Evolutionary conservation across 768 basidiomycete genomes (phyloP).

Genomic region (Agaricus blazei): DNA sequence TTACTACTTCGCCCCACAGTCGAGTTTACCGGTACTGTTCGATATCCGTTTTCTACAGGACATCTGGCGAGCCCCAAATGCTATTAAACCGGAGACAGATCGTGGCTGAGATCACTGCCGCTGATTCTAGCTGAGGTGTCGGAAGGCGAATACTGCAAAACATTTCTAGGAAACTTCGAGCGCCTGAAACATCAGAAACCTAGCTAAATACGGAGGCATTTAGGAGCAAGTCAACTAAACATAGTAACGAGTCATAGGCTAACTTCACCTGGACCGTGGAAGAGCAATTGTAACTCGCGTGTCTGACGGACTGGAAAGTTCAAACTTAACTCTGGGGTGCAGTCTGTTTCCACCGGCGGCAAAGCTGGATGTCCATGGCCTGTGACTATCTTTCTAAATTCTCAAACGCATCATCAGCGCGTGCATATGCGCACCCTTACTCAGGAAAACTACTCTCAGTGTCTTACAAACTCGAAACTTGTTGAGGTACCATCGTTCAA

Average conservation of each 20-base stretch:
- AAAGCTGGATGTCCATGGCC: constrained; percentile 16
- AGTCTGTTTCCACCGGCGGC: constrained; percentile 63
- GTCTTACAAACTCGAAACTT: constrained; percentile 31
- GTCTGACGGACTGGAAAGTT: constrained; percentile 77
- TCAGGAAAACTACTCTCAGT: constrained; percentile 12
- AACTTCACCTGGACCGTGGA: constrained; percentile 47
- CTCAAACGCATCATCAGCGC: constrained; percentile 17
- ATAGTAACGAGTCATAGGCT: neutral
- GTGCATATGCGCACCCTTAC: constrained; percentile 7
- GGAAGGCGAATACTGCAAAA: constrained; percentile 57
- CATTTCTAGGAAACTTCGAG: constrained; percentile 78
- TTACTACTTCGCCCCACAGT: constrained; percentile 34
- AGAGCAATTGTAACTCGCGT: constrained; percentile 79
- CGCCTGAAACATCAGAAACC: constrained; percentile 53
- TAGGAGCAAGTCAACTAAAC: constrained; percentile 33
- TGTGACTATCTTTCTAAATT: constrained; percentile 15
- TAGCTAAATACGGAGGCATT: constrained; percentile 33
- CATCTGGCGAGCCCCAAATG: constrained; percentile 46
- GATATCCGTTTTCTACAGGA: constrained; percentile 54
- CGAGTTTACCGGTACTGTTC: constrained; percentile 60
- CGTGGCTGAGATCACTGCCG: constrained; percentile 64
- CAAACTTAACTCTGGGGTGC: constrained; percentile 59
- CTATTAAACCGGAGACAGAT: constrained; percentile 38
- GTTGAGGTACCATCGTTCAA: constrained; percentile 42
- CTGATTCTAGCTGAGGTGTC: constrained; percentile 75